A percentile compares a stretch with the other conserved stretches of the same genome.
These are phyloP conservation scores for Albatrellus ellisii DNA, from an alignment of 768 basidiomycete species.

Conservation along the genomic window DNA sequence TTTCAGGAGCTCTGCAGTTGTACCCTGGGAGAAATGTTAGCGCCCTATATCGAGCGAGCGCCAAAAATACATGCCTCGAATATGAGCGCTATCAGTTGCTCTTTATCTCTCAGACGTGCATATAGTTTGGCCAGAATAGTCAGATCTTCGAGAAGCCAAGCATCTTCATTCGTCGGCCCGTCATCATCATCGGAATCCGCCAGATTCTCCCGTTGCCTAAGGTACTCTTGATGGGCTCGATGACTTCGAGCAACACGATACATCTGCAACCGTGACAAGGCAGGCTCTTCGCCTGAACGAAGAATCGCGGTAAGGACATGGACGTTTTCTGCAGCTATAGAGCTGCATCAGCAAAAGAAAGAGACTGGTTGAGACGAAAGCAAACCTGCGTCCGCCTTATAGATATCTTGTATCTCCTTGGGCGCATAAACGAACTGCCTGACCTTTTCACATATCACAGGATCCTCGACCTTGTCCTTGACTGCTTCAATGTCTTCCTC, in stretches of 20 bases:
- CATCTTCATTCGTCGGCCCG: slow-evolving; percentile 88
- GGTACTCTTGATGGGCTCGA: slow-evolving; percentile 68
- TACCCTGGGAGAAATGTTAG: slow-evolving; percentile 41
- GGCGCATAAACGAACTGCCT: slow-evolving; percentile 78
- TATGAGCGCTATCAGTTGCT: slow-evolving; percentile 84
- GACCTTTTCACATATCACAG: slow-evolving; percentile 79
- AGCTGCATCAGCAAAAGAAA: slow-evolving; percentile 1
- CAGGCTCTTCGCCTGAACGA: slow-evolving; percentile 63
- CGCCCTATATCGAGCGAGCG: neutral
- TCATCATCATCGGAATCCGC: slow-evolving; percentile 88
- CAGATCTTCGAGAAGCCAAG: slow-evolving; percentile 92
- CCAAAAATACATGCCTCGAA: slow-evolving; percentile 61
- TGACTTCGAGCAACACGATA: slow-evolving; percentile 69
- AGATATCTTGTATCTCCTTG: slow-evolving; percentile 74
- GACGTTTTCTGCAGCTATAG: slow-evolving; percentile 49
- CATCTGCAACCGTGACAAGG: slow-evolving; percentile 65
- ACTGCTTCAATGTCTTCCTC: slow-evolving; percentile 84
- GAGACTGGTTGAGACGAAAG: slow-evolving; percentile 3
- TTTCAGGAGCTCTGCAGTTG: slow-evolving; percentile 88
- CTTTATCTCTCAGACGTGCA: slow-evolving; percentile 71
- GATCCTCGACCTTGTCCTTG: slow-evolving; percentile 80
- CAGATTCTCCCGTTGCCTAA: slow-evolving; percentile 40
- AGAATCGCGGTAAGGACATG: slow-evolving; percentile 73
- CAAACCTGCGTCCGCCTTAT: slow-evolving; percentile 69
- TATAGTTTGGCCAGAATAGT: slow-evolving; percentile 69